phyloP scores from a whole-genome alignment of 441 rosid genomes.

The Capsella rubella region DNA sequence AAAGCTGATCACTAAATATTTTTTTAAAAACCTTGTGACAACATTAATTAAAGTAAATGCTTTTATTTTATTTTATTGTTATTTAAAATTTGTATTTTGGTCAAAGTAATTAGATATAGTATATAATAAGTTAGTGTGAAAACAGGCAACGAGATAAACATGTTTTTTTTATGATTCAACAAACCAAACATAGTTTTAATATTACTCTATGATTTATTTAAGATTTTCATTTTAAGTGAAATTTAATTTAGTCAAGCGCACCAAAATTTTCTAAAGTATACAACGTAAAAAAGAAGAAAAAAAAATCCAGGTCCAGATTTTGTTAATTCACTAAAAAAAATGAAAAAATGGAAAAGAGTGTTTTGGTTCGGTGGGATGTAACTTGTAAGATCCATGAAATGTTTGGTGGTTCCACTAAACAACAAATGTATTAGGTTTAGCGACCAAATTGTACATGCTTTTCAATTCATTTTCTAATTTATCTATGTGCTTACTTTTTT shows the following conservation, averaged over 20 bases:
- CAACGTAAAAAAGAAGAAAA: no score
- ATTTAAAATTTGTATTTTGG: no score
- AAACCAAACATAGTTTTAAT: neutral
- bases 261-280: neutral
- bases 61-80: no score
- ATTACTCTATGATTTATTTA: neutral
- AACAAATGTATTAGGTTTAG: constrained; percentile 24
- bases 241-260: neutral
- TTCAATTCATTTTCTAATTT: neutral
- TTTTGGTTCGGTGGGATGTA: constrained; percentile 4
- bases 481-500: neutral
- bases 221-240: neutral
- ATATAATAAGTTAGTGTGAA: neutral
- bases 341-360: neutral
- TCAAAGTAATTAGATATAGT: no score
- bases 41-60: no score
- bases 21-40: no score
- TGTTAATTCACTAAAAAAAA: no score
- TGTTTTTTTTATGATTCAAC: constrained; percentile 9
- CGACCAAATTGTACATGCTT: no score
- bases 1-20: neutral
- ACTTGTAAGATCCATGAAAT: neutral
- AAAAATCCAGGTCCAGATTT: no score
- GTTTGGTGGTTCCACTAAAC: constrained; percentile 21
- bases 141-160: constrained; percentile 6